A percentile compares a stretch with the other conserved stretches of the same genome.
phyloP scores from a whole-genome alignment of 2,329 filamentous ascomycete species.

The Alternaria ventricosa region DNA sequence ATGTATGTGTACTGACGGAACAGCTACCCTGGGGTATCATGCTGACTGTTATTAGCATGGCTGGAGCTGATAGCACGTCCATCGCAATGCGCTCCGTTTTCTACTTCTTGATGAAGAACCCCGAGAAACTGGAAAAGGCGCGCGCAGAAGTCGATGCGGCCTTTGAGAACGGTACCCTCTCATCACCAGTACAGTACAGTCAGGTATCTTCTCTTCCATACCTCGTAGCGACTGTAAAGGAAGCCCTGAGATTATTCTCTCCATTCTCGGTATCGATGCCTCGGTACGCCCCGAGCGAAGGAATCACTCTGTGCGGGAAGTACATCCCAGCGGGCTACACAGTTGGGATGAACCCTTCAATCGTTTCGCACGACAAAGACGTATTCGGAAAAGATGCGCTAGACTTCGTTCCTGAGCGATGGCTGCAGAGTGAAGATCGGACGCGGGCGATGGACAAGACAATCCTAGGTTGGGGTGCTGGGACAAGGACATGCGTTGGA shows the following conservation, averaged over 20 bases:
- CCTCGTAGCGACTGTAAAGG: conserved; percentile 77
- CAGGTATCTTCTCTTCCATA: conserved; percentile 72
- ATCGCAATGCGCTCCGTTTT: conserved; percentile 45
- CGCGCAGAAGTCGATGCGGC: conserved; percentile 28
- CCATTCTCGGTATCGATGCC: conserved; percentile 74
- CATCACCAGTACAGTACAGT: conserved; percentile 15
- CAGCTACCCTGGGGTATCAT: not conserved
- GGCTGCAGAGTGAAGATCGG: conserved; percentile 7
- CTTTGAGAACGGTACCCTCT: conserved; percentile 15
- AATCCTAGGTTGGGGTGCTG: conserved; percentile 65
- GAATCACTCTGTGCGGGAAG: conserved; percentile 66
- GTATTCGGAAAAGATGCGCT: conserved; percentile 3
- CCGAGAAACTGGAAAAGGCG: conserved; percentile 16
- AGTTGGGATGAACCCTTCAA: conserved; percentile 76
- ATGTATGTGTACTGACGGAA: conserved; percentile 31
- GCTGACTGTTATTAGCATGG: conserved; percentile 29
- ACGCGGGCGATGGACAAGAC: conserved; percentile 4
- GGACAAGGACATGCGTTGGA: conserved; percentile 70
- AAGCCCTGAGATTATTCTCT: conserved; percentile 76
- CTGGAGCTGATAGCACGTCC: conserved; percentile 48
- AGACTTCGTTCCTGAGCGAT: conserved; percentile 3
- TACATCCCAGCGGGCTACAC: conserved; percentile 72
- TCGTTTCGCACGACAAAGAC: conserved; percentile 13
- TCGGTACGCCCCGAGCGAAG: conserved; percentile 70
- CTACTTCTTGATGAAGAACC: conserved; percentile 49